Conservation (phyloP, 2,329 filamentous ascomycete genomes). For the Thelonectria blattea region DNA sequence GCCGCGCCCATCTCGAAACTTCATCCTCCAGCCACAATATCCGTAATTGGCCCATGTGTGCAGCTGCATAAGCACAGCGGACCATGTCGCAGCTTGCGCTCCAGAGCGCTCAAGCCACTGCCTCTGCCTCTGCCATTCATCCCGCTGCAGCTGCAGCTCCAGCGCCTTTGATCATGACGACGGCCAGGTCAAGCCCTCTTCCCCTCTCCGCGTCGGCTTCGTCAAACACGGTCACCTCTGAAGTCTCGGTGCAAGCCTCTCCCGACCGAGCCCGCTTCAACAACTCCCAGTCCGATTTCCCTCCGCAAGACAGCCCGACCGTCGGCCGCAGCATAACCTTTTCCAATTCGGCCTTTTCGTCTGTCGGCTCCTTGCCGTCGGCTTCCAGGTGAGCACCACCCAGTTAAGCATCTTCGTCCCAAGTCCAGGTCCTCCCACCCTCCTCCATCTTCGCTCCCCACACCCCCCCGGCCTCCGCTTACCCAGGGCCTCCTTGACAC, state of each 20-base stretch:
- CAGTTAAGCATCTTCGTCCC: slow-evolving; percentile 26
- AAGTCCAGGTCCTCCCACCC: slow-evolving; percentile 26
- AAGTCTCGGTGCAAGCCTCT: slow-evolving; percentile 11
- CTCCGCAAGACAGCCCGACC: slow-evolving; percentile 53
- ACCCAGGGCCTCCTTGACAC: slow-evolving; percentile 31
- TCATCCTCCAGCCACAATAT: slow-evolving; percentile 28
- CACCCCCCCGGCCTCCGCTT: slow-evolving; percentile 33
- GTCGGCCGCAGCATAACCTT: slow-evolving; percentile 47
- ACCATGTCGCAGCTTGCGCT: slow-evolving; percentile 61
- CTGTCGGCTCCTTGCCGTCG: slow-evolving; percentile 33
- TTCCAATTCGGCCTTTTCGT: slow-evolving; percentile 29
- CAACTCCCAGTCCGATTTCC: slow-evolving; percentile 29
- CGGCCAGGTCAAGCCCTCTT: slow-evolving; percentile 17
- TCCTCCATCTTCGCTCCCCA: slow-evolving; percentile 20
- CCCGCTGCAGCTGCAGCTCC: slow-evolving; percentile 8
- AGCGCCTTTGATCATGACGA: slow-evolving; percentile 9
- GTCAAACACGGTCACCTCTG: slow-evolving; percentile 7
- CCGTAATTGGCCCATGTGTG: slow-evolving; percentile 40
- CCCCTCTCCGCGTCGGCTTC: slow-evolving; percentile 23
- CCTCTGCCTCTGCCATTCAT: slow-evolving; percentile 20
- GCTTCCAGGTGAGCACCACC: slow-evolving; percentile 37
- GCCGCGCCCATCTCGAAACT: slow-evolving; percentile 45
- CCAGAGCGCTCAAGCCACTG: slow-evolving; percentile 50
- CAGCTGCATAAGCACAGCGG: slow-evolving; percentile 44
- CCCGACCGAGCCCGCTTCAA: slow-evolving; percentile 22